These are phyloP conservation scores for Cladobotryum protrusum DNA, from an alignment of 2,329 filamentous ascomycete species.

Conservation along the genomic window DNA sequence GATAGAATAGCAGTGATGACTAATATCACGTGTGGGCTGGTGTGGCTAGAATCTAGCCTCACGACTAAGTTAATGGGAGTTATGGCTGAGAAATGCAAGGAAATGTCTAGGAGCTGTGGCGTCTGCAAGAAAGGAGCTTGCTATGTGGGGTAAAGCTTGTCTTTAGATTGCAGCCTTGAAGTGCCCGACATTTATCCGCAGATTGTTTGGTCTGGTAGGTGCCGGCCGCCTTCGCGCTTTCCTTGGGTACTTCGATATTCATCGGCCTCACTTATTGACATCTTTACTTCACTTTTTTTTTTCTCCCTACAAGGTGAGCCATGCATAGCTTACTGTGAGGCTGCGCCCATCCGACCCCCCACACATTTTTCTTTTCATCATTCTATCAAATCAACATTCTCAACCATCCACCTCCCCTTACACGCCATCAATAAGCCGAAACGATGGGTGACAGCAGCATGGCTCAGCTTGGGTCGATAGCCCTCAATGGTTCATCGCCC, in stretches of 20 bases:
- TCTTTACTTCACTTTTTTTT: constrained; percentile 12
- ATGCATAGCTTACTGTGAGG: constrained; percentile 12
- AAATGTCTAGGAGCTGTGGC: background rate
- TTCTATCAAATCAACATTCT: too few relatives aligned
- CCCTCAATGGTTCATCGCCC: constrained; percentile 41
- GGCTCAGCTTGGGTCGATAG: constrained; percentile 38
- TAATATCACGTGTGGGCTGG: constrained; percentile 9
- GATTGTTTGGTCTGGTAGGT: constrained; percentile 11
- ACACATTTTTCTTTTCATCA: too few relatives aligned
- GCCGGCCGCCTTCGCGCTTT: constrained; percentile 13
- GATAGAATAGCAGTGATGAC: constrained; percentile 5
- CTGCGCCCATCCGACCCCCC: too few relatives aligned
- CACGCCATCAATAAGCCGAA: background rate
- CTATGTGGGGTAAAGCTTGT: too few relatives aligned
- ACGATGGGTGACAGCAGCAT: constrained; percentile 32
- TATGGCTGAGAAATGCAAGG: background rate
- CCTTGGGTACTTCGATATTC: constrained; percentile 9
- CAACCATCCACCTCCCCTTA: too few relatives aligned
- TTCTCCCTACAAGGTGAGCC: constrained; percentile 9
- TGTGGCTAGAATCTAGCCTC: background rate
- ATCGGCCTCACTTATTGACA: constrained; percentile 9
- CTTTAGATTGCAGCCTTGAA: constrained; percentile 14
- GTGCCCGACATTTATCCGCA: constrained; percentile 25
- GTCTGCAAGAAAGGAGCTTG: background rate
- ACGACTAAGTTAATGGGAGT: background rate